These are phyloP conservation scores for Metarhizium brunneum DNA, from an alignment of 2,329 filamentous ascomycete genomes.

Conservation along the genomic window DNA sequence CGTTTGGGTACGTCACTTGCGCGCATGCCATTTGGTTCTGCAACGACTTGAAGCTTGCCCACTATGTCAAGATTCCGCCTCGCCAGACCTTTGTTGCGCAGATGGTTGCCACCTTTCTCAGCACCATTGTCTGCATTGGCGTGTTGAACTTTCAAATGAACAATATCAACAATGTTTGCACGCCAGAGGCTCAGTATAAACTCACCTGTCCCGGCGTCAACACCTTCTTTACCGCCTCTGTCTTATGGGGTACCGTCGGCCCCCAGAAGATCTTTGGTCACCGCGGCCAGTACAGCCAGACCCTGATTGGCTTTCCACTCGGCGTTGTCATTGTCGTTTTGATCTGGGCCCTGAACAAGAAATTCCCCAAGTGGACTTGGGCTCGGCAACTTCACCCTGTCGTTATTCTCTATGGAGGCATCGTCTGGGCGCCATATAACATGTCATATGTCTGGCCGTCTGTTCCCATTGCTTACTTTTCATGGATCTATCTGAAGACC, in stretches of 20 bases:
- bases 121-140: conserved; percentile 40
- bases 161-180: conserved; percentile 39
- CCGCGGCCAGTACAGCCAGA: conserved; percentile 36
- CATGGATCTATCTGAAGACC: conserved; percentile 42
- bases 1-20: conserved; percentile 39
- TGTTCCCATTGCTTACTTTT: conserved; percentile 42
- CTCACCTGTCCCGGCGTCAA: conserved; percentile 44
- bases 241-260: conserved; percentile 46
- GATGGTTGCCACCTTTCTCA: conserved; percentile 46
- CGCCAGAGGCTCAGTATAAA: conserved; percentile 34
- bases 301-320: conserved; percentile 40
- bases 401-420: conserved; percentile 35
- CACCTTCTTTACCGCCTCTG: conserved; percentile 47
- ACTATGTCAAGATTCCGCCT: conserved; percentile 53
- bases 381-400: conserved; percentile 38
- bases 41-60: conserved; percentile 38
- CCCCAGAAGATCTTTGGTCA: conserved; percentile 40
- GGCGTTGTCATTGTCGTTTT: conserved; percentile 35
- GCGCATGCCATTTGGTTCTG: conserved; percentile 42
- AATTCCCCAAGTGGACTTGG: conserved; percentile 29
- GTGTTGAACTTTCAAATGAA: conserved; percentile 41
- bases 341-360: conserved; percentile 30
- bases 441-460: conserved; percentile 42
- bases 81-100: conserved; percentile 50
- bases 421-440: conserved; percentile 40